Evolutionary conservation across 2,329 filamentous ascomycete genomes (phyloP).

Genomic region (Aspergillus awamori): DNA sequence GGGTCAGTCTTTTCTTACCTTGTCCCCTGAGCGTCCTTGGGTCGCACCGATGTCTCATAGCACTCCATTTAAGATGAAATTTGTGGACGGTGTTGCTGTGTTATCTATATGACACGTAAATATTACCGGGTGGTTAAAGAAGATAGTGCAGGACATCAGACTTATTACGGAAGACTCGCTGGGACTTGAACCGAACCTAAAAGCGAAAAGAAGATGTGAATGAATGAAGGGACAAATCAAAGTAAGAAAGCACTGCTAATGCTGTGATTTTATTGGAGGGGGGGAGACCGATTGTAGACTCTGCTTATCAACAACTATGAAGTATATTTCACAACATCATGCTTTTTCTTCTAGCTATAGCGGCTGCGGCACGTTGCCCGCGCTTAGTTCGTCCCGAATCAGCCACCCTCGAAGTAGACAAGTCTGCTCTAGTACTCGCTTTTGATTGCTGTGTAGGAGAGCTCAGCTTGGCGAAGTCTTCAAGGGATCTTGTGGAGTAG

Average conservation of each 20-base stretch:
- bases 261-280: background rate
- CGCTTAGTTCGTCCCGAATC: conserved; percentile 26
- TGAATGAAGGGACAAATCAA: background rate
- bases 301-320: background rate
- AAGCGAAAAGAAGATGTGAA: background rate
- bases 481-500: background rate
- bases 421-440: conserved; percentile 14
- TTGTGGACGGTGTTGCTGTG: too few relatives aligned
- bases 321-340: conserved; percentile 41
- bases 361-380: conserved; percentile 36
- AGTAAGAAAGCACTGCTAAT: background rate
- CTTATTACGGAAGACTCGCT: too few relatives aligned
- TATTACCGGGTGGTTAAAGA: too few relatives aligned
- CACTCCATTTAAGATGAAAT: background rate
- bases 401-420: conserved; percentile 14
- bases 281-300: background rate
- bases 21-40: background rate
- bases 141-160: too few relatives aligned
- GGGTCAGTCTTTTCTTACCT: background rate
- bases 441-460: background rate
- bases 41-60: background rate
- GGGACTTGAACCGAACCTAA: background rate
- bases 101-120: too few relatives aligned
- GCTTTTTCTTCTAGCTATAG: conserved; percentile 40
- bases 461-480: background rate